Percentiles rank a stretch among this genome's conserved stretches.
Evolutionary conservation across 139 green algal genomes (phyloP).

Genomic region (Edaphochlamys debaryana): DNA sequence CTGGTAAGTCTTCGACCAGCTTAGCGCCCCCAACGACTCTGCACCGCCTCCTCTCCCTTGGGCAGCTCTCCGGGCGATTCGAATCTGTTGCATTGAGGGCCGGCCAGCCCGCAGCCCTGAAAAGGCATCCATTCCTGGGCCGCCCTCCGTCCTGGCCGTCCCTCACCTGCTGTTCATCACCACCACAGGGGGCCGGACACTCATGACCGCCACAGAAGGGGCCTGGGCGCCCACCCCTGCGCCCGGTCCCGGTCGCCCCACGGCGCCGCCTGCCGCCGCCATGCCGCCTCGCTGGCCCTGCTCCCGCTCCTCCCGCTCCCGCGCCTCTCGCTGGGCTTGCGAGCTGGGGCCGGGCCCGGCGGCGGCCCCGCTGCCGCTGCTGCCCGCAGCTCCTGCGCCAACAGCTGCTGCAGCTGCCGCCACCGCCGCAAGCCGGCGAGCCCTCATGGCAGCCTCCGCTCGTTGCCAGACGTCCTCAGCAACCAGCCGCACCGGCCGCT

Average conservation of each 20-base stretch:
- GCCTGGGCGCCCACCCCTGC: background rate
- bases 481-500: conserved; percentile 16
- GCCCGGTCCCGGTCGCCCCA: background rate
- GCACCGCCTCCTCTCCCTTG: no score
- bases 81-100: no score
- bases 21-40: no score
- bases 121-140: no score
- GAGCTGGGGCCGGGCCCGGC: background rate
- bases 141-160: no score
- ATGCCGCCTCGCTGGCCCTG: background rate
- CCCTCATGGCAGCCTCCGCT: no score
- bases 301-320: background rate
- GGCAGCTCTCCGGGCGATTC: no score
- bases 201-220: conserved; percentile 1
- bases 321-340: no score
- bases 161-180: conserved; percentile 30
- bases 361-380: background rate
- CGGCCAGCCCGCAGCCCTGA: no score
- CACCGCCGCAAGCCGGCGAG: no score
- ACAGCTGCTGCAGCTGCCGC: background rate
- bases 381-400: background rate
- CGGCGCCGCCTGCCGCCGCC: no score
- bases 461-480: conserved; percentile 23
- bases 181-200: conserved; percentile 27
- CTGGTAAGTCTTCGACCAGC: no score